Percentiles rank a stretch among this genome's conserved stretches.
phyloP scores from a whole-genome alignment of 768 basidiomycete species.

The Gloeophyllum trabeum region DNA sequence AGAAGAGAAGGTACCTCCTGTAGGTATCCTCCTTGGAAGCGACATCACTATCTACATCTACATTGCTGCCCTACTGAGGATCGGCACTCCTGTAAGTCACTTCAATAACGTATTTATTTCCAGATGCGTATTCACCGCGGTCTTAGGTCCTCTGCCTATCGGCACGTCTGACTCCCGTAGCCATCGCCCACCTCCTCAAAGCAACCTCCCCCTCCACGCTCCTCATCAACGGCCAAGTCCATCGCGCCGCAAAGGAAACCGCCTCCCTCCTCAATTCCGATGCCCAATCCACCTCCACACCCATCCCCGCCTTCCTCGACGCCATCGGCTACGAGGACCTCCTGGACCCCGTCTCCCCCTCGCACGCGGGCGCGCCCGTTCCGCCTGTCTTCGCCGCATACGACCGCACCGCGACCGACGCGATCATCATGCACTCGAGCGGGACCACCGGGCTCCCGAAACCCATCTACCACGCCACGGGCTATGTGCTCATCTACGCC shows the following conservation, averaged over 20 bases:
- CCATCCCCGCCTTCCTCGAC: conserved; percentile 13
- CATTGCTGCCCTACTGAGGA: conserved; percentile 23
- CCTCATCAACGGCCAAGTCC: conserved; percentile 20
- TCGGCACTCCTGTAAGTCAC: conserved; percentile 23
- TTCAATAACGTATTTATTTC: not conserved
- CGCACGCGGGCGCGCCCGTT: conserved; percentile 8
- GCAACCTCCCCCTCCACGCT: conserved; percentile 19
- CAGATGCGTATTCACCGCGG: not conserved
- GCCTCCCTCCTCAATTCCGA: conserved; percentile 3
- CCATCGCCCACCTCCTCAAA: conserved; percentile 23
- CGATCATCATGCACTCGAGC: conserved; percentile 36
- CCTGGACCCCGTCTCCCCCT: conserved; percentile 8
- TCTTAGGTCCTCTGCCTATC: conserved; percentile 24
- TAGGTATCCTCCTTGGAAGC: conserved; percentile 25
- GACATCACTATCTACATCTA: conserved; percentile 26
- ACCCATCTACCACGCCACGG: conserved; percentile 23
- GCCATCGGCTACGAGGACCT: conserved; percentile 19
- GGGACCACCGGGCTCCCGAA: conserved; percentile 42
- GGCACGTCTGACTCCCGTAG: conserved; percentile 22
- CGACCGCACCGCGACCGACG: conserved; percentile 21
- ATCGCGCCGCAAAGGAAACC: conserved; percentile 20
- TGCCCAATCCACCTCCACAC: not conserved
- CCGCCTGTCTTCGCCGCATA: conserved; percentile 15
- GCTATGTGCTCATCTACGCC: conserved; percentile 22
- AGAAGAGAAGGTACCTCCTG: conserved; percentile 17